Evolutionary conservation across 208 protist species (phyloP).

Genomic region (Acanthamoeba sp.): DNA sequence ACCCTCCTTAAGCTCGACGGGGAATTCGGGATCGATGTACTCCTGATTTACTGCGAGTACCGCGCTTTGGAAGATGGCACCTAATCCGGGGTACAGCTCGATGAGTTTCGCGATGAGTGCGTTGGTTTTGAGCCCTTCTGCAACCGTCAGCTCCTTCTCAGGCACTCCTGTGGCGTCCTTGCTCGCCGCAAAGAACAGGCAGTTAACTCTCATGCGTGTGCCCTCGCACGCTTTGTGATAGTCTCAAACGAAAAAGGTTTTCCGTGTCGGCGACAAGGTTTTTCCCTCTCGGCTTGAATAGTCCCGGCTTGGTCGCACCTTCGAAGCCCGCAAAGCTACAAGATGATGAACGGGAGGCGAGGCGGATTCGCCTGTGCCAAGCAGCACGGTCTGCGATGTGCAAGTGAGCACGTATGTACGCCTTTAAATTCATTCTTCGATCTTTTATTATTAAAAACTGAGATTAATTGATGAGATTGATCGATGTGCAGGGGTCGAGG

Average conservation of each 20-base stretch:
- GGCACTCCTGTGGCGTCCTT: conserved; percentile 1
- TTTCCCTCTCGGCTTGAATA: no score
- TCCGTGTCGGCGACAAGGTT: no score
- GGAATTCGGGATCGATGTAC: background rate
- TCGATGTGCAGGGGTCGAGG: background rate
- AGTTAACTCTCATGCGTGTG: conserved; percentile 30
- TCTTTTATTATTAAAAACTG: background rate
- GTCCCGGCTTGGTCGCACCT: no score
- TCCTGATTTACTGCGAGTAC: conserved; percentile 53
- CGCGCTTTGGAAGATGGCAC: background rate
- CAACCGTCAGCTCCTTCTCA: background rate
- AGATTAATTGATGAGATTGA: background rate
- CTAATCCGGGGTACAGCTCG: conserved; percentile 22
- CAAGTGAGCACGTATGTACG: no score
- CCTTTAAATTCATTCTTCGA: background rate
- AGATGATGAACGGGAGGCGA: background rate
- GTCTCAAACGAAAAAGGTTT: no score
- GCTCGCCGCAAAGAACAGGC: conserved; percentile 67
- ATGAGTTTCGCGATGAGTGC: background rate
- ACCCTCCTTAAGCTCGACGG: conserved; percentile 35
- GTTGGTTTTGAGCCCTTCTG: background rate
- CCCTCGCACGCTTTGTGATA: background rate
- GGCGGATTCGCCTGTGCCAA: no score
- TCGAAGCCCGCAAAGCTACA: no score
- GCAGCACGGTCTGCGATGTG: no score